Percentiles rank a stretch among this genome's conserved stretches.
phyloP scores from a whole-genome alignment of 305 asterid species.

The Caryopteris hybrid region DNA sequence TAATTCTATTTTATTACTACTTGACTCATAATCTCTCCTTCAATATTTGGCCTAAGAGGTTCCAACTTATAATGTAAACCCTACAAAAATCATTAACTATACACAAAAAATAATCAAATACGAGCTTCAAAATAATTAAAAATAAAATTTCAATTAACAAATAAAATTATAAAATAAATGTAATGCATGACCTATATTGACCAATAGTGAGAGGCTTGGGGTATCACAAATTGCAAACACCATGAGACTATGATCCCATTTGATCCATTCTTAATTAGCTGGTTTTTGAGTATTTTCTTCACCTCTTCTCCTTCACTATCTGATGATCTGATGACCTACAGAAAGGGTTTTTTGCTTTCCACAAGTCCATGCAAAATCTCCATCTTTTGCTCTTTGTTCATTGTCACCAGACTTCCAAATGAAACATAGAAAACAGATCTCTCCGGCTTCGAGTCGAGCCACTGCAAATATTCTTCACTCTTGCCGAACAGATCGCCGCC shows the following conservation, averaged over 20 bases:
- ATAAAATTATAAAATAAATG: too few relatives aligned
- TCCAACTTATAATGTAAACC: too few relatives aligned
- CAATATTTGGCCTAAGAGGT: too few relatives aligned
- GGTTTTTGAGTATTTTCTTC: slow-evolving; percentile 9
- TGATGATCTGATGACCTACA: slow-evolving; percentile 40
- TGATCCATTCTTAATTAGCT: background rate
- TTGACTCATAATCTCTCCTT: too few relatives aligned
- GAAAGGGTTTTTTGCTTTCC: slow-evolving; percentile 32
- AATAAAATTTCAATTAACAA: too few relatives aligned
- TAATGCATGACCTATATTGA: too few relatives aligned
- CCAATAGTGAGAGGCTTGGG: too few relatives aligned
- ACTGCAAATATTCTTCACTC: slow-evolving; percentile 26
- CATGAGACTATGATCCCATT: slow-evolving; percentile 49
- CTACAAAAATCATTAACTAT: too few relatives aligned
- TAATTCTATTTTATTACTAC: too few relatives aligned
- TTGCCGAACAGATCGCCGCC: slow-evolving; percentile 37
- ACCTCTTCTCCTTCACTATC: slow-evolving; percentile 27
- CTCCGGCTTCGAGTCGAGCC: slow-evolving; percentile 39
- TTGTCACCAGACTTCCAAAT: slow-evolving; percentile 46
- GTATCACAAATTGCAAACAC: too few relatives aligned
- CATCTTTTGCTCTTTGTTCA: slow-evolving; percentile 37
- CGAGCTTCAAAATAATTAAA: too few relatives aligned
- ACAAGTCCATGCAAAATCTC: slow-evolving; percentile 43
- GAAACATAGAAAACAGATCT: slow-evolving; percentile 46
- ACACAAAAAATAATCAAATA: too few relatives aligned